Percentiles rank a stretch among this genome's conserved stretches.
Conservation (phyloP, 352 stramenopile species). For the Phytophthora syringae region DNA sequence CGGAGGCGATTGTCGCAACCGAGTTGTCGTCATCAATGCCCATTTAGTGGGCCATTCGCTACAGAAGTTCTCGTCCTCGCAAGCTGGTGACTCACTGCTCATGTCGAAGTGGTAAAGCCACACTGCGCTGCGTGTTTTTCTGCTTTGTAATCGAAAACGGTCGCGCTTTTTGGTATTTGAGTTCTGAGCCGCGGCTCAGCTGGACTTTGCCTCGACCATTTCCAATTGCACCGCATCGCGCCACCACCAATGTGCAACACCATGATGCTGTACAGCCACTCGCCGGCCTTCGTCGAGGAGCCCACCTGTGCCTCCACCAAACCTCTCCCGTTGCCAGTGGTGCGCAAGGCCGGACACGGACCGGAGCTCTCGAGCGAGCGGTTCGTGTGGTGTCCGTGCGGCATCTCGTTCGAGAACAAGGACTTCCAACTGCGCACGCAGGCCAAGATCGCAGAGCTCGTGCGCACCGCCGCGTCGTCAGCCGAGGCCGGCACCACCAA, state of each 20-base stretch:
- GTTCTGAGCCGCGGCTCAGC: neutral
- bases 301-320: slow-evolving; percentile 11
- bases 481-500: slow-evolving; percentile 31
- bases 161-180: no score
- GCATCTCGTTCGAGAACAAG: slow-evolving; percentile 48
- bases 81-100: no score
- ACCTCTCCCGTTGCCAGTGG: neutral
- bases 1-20: no score
- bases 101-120: no score
- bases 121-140: no score
- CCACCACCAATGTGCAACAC: slow-evolving; percentile 27
- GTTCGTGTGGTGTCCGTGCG: slow-evolving; percentile 1
- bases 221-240: neutral
- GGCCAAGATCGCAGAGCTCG: slow-evolving; percentile 35
- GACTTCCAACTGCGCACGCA: slow-evolving; percentile 40
- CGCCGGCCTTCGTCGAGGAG: slow-evolving; percentile 21
- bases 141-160: neutral
- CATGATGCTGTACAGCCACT: slow-evolving; percentile 7
- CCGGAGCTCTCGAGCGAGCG: slow-evolving; percentile 2
- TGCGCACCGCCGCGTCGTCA: slow-evolving; percentile 22
- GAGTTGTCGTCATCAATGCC: no score
- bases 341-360: neutral
- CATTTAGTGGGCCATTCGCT: no score
- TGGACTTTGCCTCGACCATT: neutral
- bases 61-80: no score